Conservation (phyloP, 2,329 filamentous ascomycete species). For the Pochonia chlamydosporia region DNA sequence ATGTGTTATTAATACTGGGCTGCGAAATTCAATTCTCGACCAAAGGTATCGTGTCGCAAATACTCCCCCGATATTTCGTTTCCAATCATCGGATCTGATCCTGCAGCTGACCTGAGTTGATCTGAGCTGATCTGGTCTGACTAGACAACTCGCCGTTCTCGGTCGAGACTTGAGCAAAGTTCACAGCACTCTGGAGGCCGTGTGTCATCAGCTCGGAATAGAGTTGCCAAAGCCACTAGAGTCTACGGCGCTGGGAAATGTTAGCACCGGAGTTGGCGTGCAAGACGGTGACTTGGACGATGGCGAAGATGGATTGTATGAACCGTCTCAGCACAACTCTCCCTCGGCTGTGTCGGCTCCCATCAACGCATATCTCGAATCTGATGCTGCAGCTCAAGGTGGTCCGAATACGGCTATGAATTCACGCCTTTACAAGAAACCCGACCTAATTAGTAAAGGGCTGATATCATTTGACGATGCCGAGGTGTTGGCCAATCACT, state of each 20-base stretch:
- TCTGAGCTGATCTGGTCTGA: neutral
- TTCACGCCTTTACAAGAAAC: conserved; percentile 1
- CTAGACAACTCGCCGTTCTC: conserved; percentile 2
- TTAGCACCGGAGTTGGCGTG: neutral
- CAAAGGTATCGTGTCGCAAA: conserved; percentile 5
- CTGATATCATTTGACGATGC: conserved; percentile 13
- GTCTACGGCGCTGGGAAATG: neutral
- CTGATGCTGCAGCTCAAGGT: neutral
- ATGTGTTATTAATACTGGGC: conserved; percentile 6
- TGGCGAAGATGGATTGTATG: neutral
- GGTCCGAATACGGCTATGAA: neutral
- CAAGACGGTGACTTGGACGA: neutral
- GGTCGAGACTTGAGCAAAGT: conserved; percentile 4
- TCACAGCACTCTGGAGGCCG: conserved; percentile 1
- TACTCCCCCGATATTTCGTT: no score
- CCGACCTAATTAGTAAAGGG: conserved; percentile 15
- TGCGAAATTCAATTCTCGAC: conserved; percentile 7
- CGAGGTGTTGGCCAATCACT: conserved; percentile 16
- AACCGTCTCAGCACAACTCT: neutral
- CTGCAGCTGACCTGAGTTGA: no score
- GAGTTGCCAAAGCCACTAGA: conserved; percentile 1
- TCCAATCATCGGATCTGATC: neutral
- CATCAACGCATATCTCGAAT: conserved; percentile 3
- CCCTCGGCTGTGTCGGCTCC: neutral
- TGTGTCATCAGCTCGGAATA: conserved; percentile 1